Conservation (phyloP, 371 early-diverging fungal species). For the Mucor mucedo region DNA sequence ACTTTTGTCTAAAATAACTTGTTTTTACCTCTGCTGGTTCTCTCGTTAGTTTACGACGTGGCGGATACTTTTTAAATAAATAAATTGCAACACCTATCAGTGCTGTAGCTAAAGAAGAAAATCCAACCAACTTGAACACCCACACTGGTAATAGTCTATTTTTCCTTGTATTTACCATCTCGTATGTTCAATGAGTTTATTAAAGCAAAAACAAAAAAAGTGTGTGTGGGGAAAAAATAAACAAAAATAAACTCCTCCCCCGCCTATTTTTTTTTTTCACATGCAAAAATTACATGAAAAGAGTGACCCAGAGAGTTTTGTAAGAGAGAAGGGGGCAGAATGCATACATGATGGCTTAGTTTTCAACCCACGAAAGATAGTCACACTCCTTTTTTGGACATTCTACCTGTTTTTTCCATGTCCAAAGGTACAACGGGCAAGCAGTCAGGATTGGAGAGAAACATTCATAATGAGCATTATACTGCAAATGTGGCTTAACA, state of each 20-base stretch:
- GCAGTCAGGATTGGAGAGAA: too few relatives aligned
- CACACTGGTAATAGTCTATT: conserved; percentile 26
- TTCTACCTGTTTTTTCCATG: too few relatives aligned
- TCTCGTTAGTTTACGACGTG: conserved; percentile 19
- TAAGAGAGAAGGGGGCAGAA: conserved; percentile 4
- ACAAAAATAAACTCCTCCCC: not conserved
- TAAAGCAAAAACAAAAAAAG: conserved; percentile 4
- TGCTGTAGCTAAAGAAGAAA: conserved; percentile 28
- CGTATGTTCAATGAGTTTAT: not conserved
- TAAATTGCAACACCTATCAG: conserved; percentile 30
- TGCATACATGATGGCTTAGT: not conserved
- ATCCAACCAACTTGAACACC: conserved; percentile 27
- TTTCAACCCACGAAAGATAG: not conserved
- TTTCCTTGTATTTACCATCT: conserved; percentile 8
- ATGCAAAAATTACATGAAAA: too few relatives aligned
- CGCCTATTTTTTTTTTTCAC: too few relatives aligned
- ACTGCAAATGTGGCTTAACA: too few relatives aligned
- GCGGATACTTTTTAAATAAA: conserved; percentile 28
- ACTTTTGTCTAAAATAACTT: too few relatives aligned
- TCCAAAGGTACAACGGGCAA: too few relatives aligned
- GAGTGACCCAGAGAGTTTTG: not conserved
- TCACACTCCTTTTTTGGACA: not conserved
- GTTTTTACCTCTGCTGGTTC: conserved; percentile 8
- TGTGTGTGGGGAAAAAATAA: not conserved
- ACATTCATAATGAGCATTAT: too few relatives aligned